Evolutionary conservation across 2,329 filamentous ascomycete genomes (phyloP).

Genomic region (Dactylellina leptospora): DNA sequence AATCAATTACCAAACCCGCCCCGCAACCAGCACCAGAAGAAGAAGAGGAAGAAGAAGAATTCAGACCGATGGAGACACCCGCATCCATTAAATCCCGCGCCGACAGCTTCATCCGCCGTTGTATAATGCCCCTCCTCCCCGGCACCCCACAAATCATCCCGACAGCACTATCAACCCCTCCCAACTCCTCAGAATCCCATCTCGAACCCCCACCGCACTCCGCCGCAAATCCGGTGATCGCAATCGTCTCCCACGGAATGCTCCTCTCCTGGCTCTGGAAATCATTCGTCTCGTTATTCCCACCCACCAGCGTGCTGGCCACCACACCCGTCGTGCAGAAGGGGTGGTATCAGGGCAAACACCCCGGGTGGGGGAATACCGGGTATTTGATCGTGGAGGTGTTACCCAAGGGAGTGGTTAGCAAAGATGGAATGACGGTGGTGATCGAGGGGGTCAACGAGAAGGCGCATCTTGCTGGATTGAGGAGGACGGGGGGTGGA

Average conservation of each 20-base stretch:
- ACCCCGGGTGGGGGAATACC: constrained; percentile 70
- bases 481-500: constrained; percentile 82
- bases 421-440: constrained; percentile 56
- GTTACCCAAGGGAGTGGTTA: constrained; percentile 34
- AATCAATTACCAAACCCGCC: neutral
- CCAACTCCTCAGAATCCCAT: constrained; percentile 58
- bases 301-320: constrained; percentile 54
- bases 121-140: constrained; percentile 68
- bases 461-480: constrained; percentile 73
- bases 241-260: constrained; percentile 83
- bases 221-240: constrained; percentile 62
- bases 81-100: constrained; percentile 73
- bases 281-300: constrained; percentile 68
- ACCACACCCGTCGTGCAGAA: constrained; percentile 56
- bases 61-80: constrained; percentile 72
- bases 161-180: constrained; percentile 59
- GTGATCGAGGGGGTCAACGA: constrained; percentile 73
- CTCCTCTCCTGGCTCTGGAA: constrained; percentile 76
- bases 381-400: constrained; percentile 68
- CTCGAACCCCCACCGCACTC: constrained; percentile 24
- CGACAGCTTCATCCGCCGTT: constrained; percentile 71
- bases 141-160: constrained; percentile 11
- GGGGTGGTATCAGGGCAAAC: constrained; percentile 49
- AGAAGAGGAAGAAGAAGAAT: constrained; percentile 62
- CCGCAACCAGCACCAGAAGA: constrained; percentile 29